phyloP scores from a whole-genome alignment of 164 flowering plant genomes.

The Piper longum region DNA sequence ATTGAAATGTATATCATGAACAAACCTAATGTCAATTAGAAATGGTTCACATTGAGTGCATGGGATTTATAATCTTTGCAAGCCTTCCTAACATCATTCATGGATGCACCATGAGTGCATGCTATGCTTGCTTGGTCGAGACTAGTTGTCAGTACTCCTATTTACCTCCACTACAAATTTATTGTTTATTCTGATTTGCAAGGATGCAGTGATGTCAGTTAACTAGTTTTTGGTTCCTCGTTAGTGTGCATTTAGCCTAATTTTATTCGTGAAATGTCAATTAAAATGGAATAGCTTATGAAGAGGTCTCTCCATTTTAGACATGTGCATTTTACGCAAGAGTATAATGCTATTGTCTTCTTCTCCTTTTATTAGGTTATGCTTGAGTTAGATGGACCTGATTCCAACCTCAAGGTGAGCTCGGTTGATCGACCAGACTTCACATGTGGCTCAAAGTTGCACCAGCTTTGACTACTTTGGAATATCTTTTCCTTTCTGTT shows the following conservation, averaged over 20 bases:
- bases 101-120: background rate
- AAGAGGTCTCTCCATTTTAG: too few species aligned
- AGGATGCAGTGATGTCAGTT: too few species aligned
- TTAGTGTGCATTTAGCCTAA: too few species aligned
- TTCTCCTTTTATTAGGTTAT: conserved; percentile 31
- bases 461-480: conserved; percentile 19
- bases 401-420: conserved; percentile 36
- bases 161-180: too few species aligned
- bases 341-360: background rate
- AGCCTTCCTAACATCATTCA: background rate
- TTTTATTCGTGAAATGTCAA: too few species aligned
- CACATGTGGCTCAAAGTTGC: conserved; percentile 38
- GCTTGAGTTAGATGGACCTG: conserved; percentile 63
- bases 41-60: too few species aligned
- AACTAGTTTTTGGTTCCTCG: too few species aligned
- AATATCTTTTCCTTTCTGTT: background rate
- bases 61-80: background rate
- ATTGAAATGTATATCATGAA: background rate
- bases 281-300: too few species aligned
- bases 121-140: background rate
- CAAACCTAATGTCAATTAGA: background rate
- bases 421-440: conserved; percentile 54
- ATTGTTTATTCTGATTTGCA: too few species aligned
- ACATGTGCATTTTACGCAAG: background rate
- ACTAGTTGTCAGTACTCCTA: background rate